Base-by-base conservation (phyloP, 371 early-diverging fungal genomes). In the Rhizopus arrhizus region DNA sequence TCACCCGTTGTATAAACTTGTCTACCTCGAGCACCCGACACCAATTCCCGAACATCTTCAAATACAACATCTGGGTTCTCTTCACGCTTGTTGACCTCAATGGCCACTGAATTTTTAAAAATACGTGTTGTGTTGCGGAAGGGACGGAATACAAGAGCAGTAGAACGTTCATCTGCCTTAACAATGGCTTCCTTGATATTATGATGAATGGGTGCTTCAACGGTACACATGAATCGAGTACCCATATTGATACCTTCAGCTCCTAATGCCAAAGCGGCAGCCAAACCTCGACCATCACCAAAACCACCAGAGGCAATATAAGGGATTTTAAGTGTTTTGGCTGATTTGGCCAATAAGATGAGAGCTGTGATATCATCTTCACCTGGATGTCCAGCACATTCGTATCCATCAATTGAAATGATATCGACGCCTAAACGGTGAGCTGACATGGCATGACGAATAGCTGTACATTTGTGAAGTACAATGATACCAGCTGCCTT, bases 301-400 rank as follows among this genome's bases (percentile, higher is more conserved):
- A 93, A 84, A 29, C 94, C 94, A 16, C 93, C 93, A 4, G 91
- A 89, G 2, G 92, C 92, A 62, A 93, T 64, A 56, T 89, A 85
- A 11, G 89, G 89, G 49, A 90, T 77, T 32, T 69, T 74, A 40
- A 91, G 77, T 3, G 69, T 68, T 64, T 78, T 84, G 49, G 88
- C 86, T 5, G 92, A 82, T 61, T 87, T 85, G 38, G 90, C 89
- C 55, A 91, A 78, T n/a, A 91, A 72, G 8, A 90, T 85, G 62
- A 91, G 66, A 22, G 84, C 88, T 54, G 84, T 80, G 43, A 91
- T 77, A 75, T 90, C 92, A 63, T 91, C 90, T 73, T 91, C 92
- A 53, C 92, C 92, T 9, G 92, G 92, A 63, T 91, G 92, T 42
- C 92, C 92, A 55, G 91, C 92, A 73, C 92, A 91, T 70, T 91